Base-by-base conservation (phyloP, 208 protist species). In the Leishmania turanica region DNA sequence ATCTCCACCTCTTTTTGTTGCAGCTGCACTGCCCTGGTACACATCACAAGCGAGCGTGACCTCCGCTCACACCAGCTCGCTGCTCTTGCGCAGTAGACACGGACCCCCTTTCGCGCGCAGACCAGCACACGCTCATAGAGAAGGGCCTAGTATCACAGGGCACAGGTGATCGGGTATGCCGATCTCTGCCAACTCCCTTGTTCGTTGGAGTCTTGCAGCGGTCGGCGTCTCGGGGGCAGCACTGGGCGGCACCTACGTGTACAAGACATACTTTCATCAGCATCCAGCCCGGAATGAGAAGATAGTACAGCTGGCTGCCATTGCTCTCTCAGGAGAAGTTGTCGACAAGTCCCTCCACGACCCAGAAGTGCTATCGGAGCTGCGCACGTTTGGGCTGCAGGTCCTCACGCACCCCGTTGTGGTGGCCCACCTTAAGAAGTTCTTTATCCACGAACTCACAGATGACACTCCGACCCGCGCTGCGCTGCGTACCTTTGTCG, bases 241-340 rank as follows among this genome's bases (percentile, higher is more conserved):
- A 4, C 37, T 84, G 5, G 82, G 85, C 68, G 82, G 86, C 54
- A 75, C 53, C 6, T 91, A 92, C 84, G 56, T 94, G 31, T 90
- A 92, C 80, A 76, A 75, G 31, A 84, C 75, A n/a, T 88, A 85
- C 62, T 34, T 82, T 31, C 77, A 78, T 27, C 69, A 31, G 15
- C 62, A 72, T 37, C 82, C 82, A 40, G 64, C 9, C 49, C 69
- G 88, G n/a, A 91, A 96, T 72, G 87, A 90, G n/a, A 87, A 87
- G 51, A 82, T 96, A 19, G 49, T 97, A 17, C 91, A 90, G 64
- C 58, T 97, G 19, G 90, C 92, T 13, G 94, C 94, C 21, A 79
- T 96, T 24, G 88, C 91, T 7, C 88, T 97, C n/a, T 96, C 92
- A 6, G 87, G 87, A 66, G 89, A 92, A 69, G 90, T 96, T 8